Conservation (phyloP, 768 basidiomycete genomes). For the Lactarius indigo region DNA sequence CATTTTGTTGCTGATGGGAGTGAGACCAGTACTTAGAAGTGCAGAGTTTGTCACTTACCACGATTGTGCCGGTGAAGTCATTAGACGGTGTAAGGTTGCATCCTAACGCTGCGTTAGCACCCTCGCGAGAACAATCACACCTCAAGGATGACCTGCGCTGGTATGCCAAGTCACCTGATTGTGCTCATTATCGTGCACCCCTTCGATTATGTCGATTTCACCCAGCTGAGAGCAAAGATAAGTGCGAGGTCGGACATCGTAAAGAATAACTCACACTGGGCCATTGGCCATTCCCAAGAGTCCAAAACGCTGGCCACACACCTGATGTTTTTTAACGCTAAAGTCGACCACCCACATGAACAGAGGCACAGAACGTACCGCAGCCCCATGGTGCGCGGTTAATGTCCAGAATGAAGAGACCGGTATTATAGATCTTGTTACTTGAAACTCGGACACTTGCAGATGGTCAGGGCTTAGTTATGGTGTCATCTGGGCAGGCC, state of each 20-base stretch:
- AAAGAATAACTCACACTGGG: conserved; percentile 46
- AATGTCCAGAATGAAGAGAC: conserved; percentile 81
- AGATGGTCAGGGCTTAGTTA: not conserved
- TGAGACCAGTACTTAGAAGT: not conserved
- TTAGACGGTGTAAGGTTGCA: conserved; percentile 54
- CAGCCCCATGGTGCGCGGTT: conserved; percentile 87
- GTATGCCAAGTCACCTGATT: conserved; percentile 86
- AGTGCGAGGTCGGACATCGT: conserved; percentile 9
- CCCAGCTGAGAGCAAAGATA: conserved; percentile 48
- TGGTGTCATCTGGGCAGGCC: conserved; percentile 1
- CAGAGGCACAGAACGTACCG: conserved; percentile 44
- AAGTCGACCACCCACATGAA: not conserved
- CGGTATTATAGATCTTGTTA: conserved; percentile 59
- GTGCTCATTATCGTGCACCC: conserved; percentile 79
- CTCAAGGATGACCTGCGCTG: conserved; percentile 43
- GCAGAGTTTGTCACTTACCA: conserved; percentile 40
- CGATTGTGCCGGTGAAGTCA: conserved; percentile 60
- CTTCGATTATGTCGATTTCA: conserved; percentile 82
- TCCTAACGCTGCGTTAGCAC: conserved; percentile 36
- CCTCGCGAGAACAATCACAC: not conserved
- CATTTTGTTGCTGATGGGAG: conserved; percentile 41
- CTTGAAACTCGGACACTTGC: conserved; percentile 75
- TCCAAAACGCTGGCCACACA: conserved; percentile 86
- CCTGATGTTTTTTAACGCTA: conserved; percentile 37
- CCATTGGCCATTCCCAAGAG: conserved; percentile 57